Percentiles rank a stretch among this genome's conserved stretches.
These are phyloP conservation scores for Zygotorulaspora florentina DNA, from an alignment of 805 yeast genomes.

Conservation along the genomic window DNA sequence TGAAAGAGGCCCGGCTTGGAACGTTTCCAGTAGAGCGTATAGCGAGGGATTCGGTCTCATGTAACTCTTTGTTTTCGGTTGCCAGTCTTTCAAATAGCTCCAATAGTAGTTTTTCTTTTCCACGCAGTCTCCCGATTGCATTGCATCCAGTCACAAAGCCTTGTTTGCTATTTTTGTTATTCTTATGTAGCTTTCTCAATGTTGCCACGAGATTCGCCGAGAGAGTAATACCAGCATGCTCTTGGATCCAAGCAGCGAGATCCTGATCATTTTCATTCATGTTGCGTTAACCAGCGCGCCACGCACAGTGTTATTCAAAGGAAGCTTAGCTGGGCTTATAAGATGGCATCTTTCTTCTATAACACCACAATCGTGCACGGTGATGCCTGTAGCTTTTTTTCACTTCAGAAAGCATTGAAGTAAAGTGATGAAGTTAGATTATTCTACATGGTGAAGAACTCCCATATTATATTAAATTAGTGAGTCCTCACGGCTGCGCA, in stretches of 20 bases:
- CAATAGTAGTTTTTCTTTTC: slow-evolving; percentile 13
- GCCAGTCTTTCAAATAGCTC: slow-evolving; percentile 9
- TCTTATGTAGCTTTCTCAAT: slow-evolving; percentile 18
- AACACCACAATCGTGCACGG: too few relatives aligned
- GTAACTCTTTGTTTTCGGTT: not conserved
- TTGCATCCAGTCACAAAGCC: slow-evolving; percentile 23
- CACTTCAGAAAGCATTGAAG: too few relatives aligned
- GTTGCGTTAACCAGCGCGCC: too few relatives aligned
- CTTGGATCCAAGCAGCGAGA: slow-evolving; percentile 17
- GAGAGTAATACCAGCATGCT: slow-evolving; percentile 20
- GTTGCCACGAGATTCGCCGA: slow-evolving; percentile 23
- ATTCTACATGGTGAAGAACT: too few relatives aligned
- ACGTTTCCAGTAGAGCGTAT: not conserved
- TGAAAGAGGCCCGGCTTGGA: not conserved
- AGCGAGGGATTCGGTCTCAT: too few relatives aligned
- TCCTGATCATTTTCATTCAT: slow-evolving; percentile 10
- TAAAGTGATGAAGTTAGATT: too few relatives aligned
- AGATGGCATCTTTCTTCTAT: too few relatives aligned
- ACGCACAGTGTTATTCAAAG: too few relatives aligned
- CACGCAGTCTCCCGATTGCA: slow-evolving; percentile 28
- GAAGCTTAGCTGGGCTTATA: too few relatives aligned
- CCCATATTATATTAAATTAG: too few relatives aligned
- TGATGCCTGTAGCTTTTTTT: too few relatives aligned
- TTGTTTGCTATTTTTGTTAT: slow-evolving; percentile 10
- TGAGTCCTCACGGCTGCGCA: too few relatives aligned